Percentiles rank a stretch among this genome's conserved stretches.
Conservation (phyloP, 768 basidiomycete genomes). For the Royoungia palumana region DNA sequence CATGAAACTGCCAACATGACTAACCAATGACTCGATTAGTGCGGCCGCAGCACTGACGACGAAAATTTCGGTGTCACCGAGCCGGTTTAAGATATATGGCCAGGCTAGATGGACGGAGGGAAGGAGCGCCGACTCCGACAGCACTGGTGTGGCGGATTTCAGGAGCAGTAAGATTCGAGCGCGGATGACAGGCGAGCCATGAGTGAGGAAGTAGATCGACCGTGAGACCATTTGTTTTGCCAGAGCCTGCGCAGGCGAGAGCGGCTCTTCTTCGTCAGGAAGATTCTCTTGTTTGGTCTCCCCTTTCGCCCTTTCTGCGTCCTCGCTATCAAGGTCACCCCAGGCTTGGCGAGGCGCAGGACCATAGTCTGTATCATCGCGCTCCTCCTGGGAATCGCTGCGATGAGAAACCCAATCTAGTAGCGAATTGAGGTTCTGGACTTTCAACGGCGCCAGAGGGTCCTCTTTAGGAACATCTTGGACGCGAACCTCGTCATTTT, state of each 20-base stretch:
- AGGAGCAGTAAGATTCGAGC: constrained; percentile 78
- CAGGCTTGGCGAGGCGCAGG: constrained; percentile 58
- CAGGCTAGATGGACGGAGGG: constrained; percentile 86
- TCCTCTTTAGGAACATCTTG: constrained; percentile 19
- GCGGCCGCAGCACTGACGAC: constrained; percentile 75
- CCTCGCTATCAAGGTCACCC: constrained; percentile 37
- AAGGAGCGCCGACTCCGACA: constrained; percentile 70
- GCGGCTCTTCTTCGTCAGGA: constrained; percentile 44
- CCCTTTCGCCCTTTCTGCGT: constrained; percentile 23
- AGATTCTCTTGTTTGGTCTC: constrained; percentile 15
- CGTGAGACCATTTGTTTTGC: constrained; percentile 85
- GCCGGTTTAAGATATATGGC: constrained; percentile 89
- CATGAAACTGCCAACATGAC: constrained; percentile 83
- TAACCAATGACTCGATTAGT: constrained; percentile 69
- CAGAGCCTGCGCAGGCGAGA: constrained; percentile 70
- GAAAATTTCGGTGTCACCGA: constrained; percentile 68
- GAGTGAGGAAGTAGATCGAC: constrained; percentile 87
- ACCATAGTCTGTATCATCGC: constrained; percentile 51
- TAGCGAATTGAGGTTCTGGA: constrained; percentile 47
- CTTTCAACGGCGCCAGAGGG: constrained; percentile 20
- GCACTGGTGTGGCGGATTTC: constrained; percentile 66
- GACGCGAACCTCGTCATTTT: constrained; percentile 43
- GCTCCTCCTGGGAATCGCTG: constrained; percentile 31
- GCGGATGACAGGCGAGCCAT: constrained; percentile 82
- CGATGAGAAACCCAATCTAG: constrained; percentile 63